Evolutionary conservation across 2,329 filamentous ascomycete species (phyloP).

Genomic region (Penicillium griseofulvum): DNA sequence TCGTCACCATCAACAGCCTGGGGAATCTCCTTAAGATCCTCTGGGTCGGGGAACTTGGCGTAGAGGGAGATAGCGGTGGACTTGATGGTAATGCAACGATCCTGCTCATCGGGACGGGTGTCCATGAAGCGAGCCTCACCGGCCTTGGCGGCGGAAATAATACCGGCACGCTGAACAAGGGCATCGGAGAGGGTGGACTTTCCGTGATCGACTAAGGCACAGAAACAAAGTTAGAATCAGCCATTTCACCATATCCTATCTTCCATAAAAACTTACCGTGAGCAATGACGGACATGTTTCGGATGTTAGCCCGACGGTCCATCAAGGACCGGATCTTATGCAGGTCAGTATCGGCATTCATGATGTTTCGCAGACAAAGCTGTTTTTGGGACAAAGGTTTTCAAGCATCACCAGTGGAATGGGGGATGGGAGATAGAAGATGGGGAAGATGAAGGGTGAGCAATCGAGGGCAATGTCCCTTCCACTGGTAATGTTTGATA

Average conservation of each 20-base stretch:
- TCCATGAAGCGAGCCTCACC: conserved; percentile 95
- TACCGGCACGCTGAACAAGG: conserved; percentile 98
- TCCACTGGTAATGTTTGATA: neutral
- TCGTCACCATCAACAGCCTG: conserved; percentile 85
- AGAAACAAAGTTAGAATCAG: conserved; percentile 6
- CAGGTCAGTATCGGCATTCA: conserved; percentile 2
- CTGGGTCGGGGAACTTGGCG: conserved; percentile 72
- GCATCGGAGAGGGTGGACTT: conserved; percentile 99
- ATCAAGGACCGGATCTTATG: conserved; percentile 47
- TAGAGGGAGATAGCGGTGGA: conserved; percentile 99
- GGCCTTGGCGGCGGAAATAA: conserved; percentile 96
- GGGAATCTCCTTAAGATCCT: conserved; percentile 93
- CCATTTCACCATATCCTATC: neutral
- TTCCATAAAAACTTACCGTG: conserved; percentile 61
- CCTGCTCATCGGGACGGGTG: conserved; percentile 96
- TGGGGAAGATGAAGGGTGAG: neutral
- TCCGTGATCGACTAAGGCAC: conserved; percentile 81
- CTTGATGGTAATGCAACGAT: conserved; percentile 99
- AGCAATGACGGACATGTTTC: conserved; percentile 99
- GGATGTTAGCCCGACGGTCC: conserved; percentile 60
- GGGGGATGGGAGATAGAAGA: neutral
- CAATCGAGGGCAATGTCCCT: neutral
- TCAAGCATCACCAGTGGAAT: neutral
- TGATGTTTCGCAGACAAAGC: conserved; percentile 16
- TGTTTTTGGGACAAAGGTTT: neutral